Evolutionary conservation across 2,329 filamentous ascomycete genomes (phyloP), one percentile per base, ranked within the genome.

Genomic region (Alternaria gaisen): DNA sequence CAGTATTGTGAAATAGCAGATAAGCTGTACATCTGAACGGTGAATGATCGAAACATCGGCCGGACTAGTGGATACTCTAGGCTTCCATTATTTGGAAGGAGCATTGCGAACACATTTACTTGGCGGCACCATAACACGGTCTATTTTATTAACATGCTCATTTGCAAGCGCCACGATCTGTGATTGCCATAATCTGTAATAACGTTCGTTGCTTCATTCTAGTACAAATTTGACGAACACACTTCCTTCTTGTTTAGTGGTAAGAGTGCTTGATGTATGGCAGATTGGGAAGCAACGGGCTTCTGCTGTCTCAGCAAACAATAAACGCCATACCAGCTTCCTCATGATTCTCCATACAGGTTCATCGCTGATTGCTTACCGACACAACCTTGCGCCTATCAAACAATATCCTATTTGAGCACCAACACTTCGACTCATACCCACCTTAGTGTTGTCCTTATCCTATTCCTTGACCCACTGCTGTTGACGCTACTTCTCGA

Each of bases 401-500:
- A 18, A 48, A 59, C 18, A 56, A 22, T 12, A 58, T 60, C 61
- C 58, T 64, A 53, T 44, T 34, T 40, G 43, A 53, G 46, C 54
- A 61, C 36, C 22, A 36, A 52, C 41, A 18, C 22, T 36, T 26
- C 16, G 30, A 38, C 32, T 50, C n/a, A 20, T 22, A 44, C n/a
- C 16, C 18, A 40, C 18, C 18, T 11, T n/a, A 20, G 7, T 24
- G 16, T 32, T 30, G 14, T 20, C 12, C 12, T 16, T 24, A 38
- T n/a, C 42, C 20, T 24, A 24, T 43, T 20, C 53, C 12, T 42
- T 36, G 32, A 34, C 32, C 20, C 36, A 36, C 42, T 36, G 46
- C 20, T n/a, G 30, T 41, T 40, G 30, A 40, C 24, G 18, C 16
- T 38, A 40, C 41, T 24, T 16, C n/a, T 22, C 40, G 24, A 6